Percentiles rank a stretch among this genome's conserved stretches.
These are phyloP conservation scores for Cyclospora cayetanensis DNA, from an alignment of 169 alveolate genomes.

Conservation along the genomic window DNA sequence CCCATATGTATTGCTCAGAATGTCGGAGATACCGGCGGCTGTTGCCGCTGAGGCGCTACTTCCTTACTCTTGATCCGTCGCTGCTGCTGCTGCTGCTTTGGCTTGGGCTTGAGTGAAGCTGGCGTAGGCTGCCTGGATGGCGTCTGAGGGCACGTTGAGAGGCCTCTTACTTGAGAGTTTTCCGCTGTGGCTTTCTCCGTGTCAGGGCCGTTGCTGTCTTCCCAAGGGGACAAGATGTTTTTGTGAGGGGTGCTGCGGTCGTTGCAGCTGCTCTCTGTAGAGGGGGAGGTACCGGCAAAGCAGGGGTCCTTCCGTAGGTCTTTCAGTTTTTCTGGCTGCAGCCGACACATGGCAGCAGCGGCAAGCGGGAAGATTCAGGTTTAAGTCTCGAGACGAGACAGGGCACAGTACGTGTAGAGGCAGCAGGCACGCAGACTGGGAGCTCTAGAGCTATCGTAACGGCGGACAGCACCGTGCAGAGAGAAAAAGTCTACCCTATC, in stretches of 20 bases:
- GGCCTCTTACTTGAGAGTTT: background rate
- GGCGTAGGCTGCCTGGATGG: background rate
- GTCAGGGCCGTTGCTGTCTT: background rate
- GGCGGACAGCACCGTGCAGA: too few species aligned
- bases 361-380: background rate
- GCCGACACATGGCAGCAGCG: background rate
- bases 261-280: slow-evolving; percentile 2
- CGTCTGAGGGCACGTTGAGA: background rate
- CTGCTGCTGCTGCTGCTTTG: slow-evolving; percentile 4
- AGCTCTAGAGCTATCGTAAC: too few species aligned
- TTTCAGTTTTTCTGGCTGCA: slow-evolving; percentile 20
- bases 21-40: too few species aligned
- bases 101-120: background rate
- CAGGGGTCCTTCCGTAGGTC: background rate
- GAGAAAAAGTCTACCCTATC: too few species aligned
- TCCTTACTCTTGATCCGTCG: too few species aligned
- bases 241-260: background rate
- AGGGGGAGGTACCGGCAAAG: background rate
- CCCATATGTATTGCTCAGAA: background rate
- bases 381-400: too few species aligned
- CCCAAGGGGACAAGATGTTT: background rate
- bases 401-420: too few species aligned
- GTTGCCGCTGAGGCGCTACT: background rate
- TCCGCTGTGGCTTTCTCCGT: background rate
- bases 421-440: too few species aligned